Base-by-base conservation (phyloP, 306 rosid species). In the Biancaea sappan region DNA sequence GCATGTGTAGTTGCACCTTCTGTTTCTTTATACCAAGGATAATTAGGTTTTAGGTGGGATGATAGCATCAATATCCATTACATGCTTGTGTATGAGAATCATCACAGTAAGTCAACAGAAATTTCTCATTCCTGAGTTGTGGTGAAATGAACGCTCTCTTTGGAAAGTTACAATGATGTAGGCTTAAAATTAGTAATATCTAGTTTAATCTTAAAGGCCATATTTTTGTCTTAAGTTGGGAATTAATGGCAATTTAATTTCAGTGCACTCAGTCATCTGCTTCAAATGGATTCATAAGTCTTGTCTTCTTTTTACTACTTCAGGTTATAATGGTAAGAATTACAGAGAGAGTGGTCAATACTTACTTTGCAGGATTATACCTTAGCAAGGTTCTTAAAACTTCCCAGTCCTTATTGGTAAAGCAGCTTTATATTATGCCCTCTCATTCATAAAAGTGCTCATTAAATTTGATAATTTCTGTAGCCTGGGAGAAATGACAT, bases 301-400 rank as follows among this genome's bases (percentile, higher is more conserved):
- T 66, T 43, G 25, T 44, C 64, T 50, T 71, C 68, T 60, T 44
- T 80, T 73, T 74, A 50, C 63, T 68, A 38, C 81, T 80, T 78
- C 93, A 95, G 99, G 97, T 90, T 66, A 79, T 77, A 75, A 90
- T 88, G 88, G 98, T 92, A 67, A 86, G 82, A 84, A 92, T 95
- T 61, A 92, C 98, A 26, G 87, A 95, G 79, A 88, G 94, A 87
- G 89, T 86, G 77, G 76, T 86, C 80, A 86, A 84, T 76, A 90
- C 97, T 79, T 95, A 95, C 91, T 90, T 80, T 61, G 96, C 99
- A 77, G 88, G 91, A 80, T 70, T 95, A 79, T 88, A 82, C 77
- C 82, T 92, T 56, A 85, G 87, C 78, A 94, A 90, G 99, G 99
- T 95, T 82, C 57, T 66, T 24, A 47, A 56, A 67, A 65, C 35